These are phyloP conservation scores for Solanum paucissectum DNA, from an alignment of 257 asterid genomes.

Conservation along the genomic window DNA sequence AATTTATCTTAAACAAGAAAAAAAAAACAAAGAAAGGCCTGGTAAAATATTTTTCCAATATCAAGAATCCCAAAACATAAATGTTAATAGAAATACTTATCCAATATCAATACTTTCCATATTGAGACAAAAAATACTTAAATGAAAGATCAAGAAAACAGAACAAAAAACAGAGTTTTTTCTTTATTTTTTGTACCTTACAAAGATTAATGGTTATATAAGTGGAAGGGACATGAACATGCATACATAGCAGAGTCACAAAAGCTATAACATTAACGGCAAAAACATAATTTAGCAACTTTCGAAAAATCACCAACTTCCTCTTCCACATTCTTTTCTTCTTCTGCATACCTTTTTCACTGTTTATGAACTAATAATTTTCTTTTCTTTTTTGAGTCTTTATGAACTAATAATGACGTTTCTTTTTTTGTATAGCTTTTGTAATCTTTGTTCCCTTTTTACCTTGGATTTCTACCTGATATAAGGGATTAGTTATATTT, in stretches of 20 bases:
- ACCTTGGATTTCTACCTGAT: not conserved
- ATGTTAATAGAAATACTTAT: no score
- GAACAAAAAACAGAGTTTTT: not conserved
- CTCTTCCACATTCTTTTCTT: constrained; percentile 46
- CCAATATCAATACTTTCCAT: no score
- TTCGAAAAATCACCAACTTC: constrained; percentile 39
- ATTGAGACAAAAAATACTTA: not conserved
- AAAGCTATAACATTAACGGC: constrained; percentile 23
- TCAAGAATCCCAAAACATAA: no score
- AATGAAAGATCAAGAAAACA: not conserved
- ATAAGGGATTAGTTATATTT: not conserved
- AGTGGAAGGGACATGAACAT: constrained; percentile 31
- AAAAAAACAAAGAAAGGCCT: no score
- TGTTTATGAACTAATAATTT: no score
- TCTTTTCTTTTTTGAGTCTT: no score
- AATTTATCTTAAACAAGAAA: no score
- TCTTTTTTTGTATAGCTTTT: no score
- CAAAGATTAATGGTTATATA: constrained; percentile 29
- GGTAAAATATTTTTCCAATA: no score
- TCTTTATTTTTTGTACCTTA: constrained; percentile 11
- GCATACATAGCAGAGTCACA: constrained; percentile 27
- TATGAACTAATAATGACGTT: no score
- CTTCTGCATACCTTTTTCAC: not conserved
- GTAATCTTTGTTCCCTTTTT: not conserved
- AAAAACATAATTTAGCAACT: constrained; percentile 49